Conservation (phyloP, 345 rosid species). For the Carallia brachiata region DNA sequence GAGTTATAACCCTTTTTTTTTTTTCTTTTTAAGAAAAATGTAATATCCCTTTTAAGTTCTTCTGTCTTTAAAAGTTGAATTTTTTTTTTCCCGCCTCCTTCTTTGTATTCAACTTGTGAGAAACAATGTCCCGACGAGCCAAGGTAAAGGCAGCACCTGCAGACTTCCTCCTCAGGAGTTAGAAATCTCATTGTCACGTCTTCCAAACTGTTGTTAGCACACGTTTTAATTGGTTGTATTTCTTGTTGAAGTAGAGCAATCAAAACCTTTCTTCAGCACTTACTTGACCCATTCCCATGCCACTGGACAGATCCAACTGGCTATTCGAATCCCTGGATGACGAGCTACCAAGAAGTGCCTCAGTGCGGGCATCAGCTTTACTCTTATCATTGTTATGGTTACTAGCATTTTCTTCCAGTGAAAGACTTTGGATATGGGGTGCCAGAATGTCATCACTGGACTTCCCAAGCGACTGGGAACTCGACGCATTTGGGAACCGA, state of each 20-base stretch:
- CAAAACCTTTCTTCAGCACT: slow-evolving; percentile 10
- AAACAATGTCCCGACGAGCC: slow-evolving; percentile 10
- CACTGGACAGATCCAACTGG: slow-evolving; percentile 14
- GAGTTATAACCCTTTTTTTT: slow-evolving; percentile 1
- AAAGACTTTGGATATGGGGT: slow-evolving; percentile 29
- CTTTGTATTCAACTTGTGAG: slow-evolving; percentile 1
- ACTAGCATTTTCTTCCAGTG: slow-evolving; percentile 32
- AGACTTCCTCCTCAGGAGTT: slow-evolving; percentile 9
- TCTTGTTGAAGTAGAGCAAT: slow-evolving; percentile 8
- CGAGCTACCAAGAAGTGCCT: slow-evolving; percentile 10
- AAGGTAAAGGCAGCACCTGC: slow-evolving; percentile 11
- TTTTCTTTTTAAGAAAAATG: background rate
- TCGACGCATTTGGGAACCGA: slow-evolving; percentile 33
- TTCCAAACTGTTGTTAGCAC: background rate
- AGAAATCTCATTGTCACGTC: slow-evolving; percentile 10
- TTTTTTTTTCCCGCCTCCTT: background rate
- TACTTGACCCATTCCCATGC: slow-evolving; percentile 11
- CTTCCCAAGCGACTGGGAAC: slow-evolving; percentile 22
- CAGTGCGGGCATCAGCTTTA: slow-evolving; percentile 10
- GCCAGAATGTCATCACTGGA: slow-evolving; percentile 30
- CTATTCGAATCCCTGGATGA: slow-evolving; percentile 16
- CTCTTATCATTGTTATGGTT: slow-evolving; percentile 8
- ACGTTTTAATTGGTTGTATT: slow-evolving; percentile 13
- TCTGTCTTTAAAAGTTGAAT: background rate
- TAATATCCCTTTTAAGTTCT: background rate